These are phyloP conservation scores for Mycena epipterygia DNA, from an alignment of 768 basidiomycete species.

Conservation along the genomic window DNA sequence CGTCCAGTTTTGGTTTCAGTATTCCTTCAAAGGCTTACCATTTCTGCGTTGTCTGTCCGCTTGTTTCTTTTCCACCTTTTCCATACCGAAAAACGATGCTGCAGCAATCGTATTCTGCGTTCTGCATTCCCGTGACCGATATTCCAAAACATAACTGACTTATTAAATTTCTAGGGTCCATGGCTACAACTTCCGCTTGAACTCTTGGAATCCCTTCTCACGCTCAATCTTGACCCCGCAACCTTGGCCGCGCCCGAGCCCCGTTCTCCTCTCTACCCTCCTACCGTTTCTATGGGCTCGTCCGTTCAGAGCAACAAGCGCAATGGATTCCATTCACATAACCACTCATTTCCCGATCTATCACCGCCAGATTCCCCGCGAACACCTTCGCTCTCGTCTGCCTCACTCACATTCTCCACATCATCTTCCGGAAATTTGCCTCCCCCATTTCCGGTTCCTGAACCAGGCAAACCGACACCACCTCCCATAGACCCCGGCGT, in stretches of 20 bases:
- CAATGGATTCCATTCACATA: slow-evolving; percentile 59
- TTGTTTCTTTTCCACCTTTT: neutral
- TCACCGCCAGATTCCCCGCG: slow-evolving; percentile 63
- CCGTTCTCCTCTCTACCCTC: slow-evolving; percentile 53
- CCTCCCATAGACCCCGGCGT: slow-evolving; percentile 93
- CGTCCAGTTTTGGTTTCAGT: neutral
- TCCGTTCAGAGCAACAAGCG: slow-evolving; percentile 42
- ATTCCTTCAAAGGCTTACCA: too few relatives aligned
- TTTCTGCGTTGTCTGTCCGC: neutral
- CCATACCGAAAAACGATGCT: too few relatives aligned
- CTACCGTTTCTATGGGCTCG: slow-evolving; percentile 40
- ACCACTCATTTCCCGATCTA: slow-evolving; percentile 43
- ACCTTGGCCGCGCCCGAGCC: slow-evolving; percentile 66
- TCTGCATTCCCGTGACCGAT: neutral
- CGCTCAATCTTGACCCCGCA: slow-evolving; percentile 82
- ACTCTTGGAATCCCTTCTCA: slow-evolving; percentile 84
- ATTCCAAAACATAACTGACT: neutral
- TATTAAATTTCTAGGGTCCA: slow-evolving; percentile 71
- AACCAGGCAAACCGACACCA: slow-evolving; percentile 78
- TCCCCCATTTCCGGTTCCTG: slow-evolving; percentile 65
- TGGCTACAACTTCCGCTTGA: slow-evolving; percentile 93
- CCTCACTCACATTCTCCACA: slow-evolving; percentile 40
- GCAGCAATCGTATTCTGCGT: neutral
- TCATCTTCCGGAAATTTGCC: slow-evolving; percentile 42
- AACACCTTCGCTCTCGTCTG: slow-evolving; percentile 47